Conservation (phyloP, 176 grass and related monocot species). For the Oryza glumipatula region DNA sequence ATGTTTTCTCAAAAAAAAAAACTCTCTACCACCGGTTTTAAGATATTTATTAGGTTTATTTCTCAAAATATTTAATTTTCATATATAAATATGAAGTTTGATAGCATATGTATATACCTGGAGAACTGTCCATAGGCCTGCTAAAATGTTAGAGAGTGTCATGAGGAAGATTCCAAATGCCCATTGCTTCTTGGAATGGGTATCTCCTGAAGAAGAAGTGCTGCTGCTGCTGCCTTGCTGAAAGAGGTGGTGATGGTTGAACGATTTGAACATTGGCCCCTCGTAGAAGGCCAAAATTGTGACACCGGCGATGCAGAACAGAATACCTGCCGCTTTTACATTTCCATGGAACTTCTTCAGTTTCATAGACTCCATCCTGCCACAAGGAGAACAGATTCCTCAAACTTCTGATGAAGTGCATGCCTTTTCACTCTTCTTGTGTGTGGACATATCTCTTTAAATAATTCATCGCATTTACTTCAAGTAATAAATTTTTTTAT, state of each 20-base stretch:
- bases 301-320: conserved; percentile 58
- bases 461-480: neutral
- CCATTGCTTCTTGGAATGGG: conserved; percentile 61
- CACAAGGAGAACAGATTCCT: neutral
- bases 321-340: conserved; percentile 58
- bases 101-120: conserved; percentile 36
- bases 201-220: neutral
- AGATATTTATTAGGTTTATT: too few species aligned
- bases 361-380: conserved; percentile 76
- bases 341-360: conserved; percentile 61
- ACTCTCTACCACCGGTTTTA: too few species aligned
- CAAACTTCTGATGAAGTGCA: neutral
- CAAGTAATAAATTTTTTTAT: neutral
- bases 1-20: too few species aligned
- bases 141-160: conserved; percentile 50
- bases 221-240: neutral
- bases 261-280: conserved; percentile 61
- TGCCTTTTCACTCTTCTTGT: neutral
- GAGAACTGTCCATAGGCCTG: conserved; percentile 60
- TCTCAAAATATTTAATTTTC: too few species aligned
- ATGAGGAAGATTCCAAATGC: conserved; percentile 62
- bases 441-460: neutral
- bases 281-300: conserved; percentile 67
- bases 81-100: neutral
- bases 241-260: conserved; percentile 57